A percentile compares a stretch with the other conserved stretches of the same genome.
Evolutionary conservation across 2,329 filamentous ascomycete genomes (phyloP).

Genomic region (Fusarium tricinctum): DNA sequence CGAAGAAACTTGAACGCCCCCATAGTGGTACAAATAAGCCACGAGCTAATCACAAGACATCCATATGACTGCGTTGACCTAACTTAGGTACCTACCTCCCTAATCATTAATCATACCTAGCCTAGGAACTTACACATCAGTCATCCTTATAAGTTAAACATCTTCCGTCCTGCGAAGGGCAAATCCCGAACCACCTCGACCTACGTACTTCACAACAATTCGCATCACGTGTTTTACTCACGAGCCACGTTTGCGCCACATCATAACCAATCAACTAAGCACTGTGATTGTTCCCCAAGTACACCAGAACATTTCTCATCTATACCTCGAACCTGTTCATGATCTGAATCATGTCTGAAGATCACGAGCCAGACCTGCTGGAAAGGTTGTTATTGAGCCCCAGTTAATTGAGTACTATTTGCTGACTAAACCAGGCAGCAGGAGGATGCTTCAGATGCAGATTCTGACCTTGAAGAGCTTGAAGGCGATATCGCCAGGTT

Average conservation of each 20-base stretch:
- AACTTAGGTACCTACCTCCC: too few relatives aligned
- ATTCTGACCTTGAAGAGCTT: conserved; percentile 62
- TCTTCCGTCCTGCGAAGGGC: neutral
- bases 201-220: neutral
- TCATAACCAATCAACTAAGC: neutral
- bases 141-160: neutral
- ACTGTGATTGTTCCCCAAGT: neutral
- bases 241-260: conserved; percentile 7
- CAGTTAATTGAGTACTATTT: neutral
- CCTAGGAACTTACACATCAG: too few relatives aligned
- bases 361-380: neutral
- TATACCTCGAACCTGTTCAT: neutral
- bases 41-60: too few relatives aligned
- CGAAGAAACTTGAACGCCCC: too few relatives aligned
- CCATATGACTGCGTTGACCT: too few relatives aligned
- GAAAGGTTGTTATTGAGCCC: conserved; percentile 13
- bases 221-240: conserved; percentile 24
- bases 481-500: conserved; percentile 60
- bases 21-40: too few relatives aligned
- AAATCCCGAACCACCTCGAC: neutral
- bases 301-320: neutral
- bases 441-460: conserved; percentile 56
- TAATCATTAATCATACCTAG: too few relatives aligned
- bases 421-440: conserved; percentile 31
- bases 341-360: conserved; percentile 5